Base-by-base conservation (phyloP, 768 basidiomycete species). In the Mycena alexandri region DNA sequence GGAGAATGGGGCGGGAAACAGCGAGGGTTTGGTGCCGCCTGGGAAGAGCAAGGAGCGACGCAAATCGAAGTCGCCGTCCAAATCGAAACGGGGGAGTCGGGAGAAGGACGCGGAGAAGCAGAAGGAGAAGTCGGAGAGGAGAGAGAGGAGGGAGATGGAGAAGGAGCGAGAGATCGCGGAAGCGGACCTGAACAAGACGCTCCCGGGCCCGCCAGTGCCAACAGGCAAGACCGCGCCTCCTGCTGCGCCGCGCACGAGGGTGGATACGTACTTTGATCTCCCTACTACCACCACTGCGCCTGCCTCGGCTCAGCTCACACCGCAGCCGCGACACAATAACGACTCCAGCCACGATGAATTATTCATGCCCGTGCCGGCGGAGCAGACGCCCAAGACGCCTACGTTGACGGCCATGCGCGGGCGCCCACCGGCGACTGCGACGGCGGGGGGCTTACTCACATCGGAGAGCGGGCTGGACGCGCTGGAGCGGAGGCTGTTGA, bases 381-480 rank as follows among this genome's bases (percentile, higher is more conserved):
- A 79, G 48, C 78, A 79, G 67, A 80, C 84, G 25, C 87, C 85
- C 0, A 84, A 86, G n/a, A 88, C 86, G 17, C 86, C 87, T 19
- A 84, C 85, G 21, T 74, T 87, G 36, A 82, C 83, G 4, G 85
- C 87, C 33, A 76, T 79, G 63, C 51, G 53, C 3, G 44, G 53
- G 47, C 59, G 51, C 46, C 13, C 42, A 6, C 53, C n/a, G n/a
- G n/a, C n/a, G n/a, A n/a, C n/a, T n/a, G n/a, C n/a, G n/a, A n/a
- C 62, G 66, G 10, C 62, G 46, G 63, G 77, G 73, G 60, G 34
- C 12, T 69, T 55, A 42, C 65, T 43, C 72, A 61, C 78, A 72
- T 42, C 69, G 5, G 87, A 87, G 71, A 88, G 82, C 55, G 92
- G 92, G 11, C 78, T 94, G 4, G 92, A 94, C 69, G 92, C 89